Evolutionary conservation across 805 yeast genomes (phyloP), one percentile per base, ranked within the genome.

Genomic region (Pichia insulana): DNA sequence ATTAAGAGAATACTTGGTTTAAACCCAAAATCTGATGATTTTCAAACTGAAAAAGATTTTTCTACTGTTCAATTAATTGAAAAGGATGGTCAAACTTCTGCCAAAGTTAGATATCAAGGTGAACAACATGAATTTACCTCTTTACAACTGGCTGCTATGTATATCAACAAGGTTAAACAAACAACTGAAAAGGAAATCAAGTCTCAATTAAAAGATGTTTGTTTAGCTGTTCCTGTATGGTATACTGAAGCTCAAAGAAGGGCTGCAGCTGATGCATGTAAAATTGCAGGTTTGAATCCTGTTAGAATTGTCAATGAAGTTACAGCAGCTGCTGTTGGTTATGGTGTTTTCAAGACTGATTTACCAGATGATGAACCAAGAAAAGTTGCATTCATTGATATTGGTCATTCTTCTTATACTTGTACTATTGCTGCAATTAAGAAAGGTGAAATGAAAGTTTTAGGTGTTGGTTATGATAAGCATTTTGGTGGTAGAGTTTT

Each of bases 401-500:
- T 94, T 66, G 99, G 99, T 56, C 95, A 92, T 74, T 87, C 97
- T 35, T 78, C 95, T 39, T 90, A 78, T 74, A 85, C 92, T 52
- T 94, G 94, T 52, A 70, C 92, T 50, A 73, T 92, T 57, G 94
- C 85, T 45, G 80, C 95, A 47, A 79, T 92, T 69, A 88, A 87
- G 77, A 89, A 82, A 69, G 98, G 98, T 62, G 97, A 92, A 73
- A 76, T 89, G 69, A 88, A 86, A 71, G 75, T 92, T 42, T 71
- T 92, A 55, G 95, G 95, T 55, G 76, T 95, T 49, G 95, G 95
- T 56, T 83, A 78, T 63, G 95, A 89, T 71, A 86, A 86, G 70
- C 86, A 86, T 71, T 92, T 92, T 58, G 99, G 99, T 76, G 98
- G 99, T 68, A 83, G 99, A 71, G 87, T 88, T 65, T 80, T 92